A percentile compares a stretch with the other conserved stretches of the same genome.
These are phyloP conservation scores for Ajuga reptans DNA, from an alignment of 305 asterid species.

Conservation along the genomic window DNA sequence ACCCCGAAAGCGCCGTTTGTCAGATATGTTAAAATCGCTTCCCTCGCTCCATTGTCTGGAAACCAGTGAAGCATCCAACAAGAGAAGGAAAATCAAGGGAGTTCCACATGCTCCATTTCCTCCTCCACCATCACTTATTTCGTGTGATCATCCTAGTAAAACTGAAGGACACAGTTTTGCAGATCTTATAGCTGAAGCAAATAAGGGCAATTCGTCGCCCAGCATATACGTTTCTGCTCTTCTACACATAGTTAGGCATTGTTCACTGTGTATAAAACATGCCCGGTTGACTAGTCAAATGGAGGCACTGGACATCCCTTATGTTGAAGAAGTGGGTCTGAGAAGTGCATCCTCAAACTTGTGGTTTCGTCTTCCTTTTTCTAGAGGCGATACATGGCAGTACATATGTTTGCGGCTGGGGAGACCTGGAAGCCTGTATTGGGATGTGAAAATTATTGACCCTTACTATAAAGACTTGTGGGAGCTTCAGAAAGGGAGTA, in stretches of 20 bases:
- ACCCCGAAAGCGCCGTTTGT: slow-evolving; percentile 58
- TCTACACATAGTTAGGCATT: slow-evolving; percentile 88
- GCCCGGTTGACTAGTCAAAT: slow-evolving; percentile 95
- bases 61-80: slow-evolving; percentile 36
- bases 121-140: slow-evolving; percentile 35
- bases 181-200: slow-evolving; percentile 76
- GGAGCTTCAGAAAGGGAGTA: slow-evolving; percentile 95
- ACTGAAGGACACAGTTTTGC: slow-evolving; percentile 51
- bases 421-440: slow-evolving; percentile 93
- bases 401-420: slow-evolving; percentile 88
- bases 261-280: slow-evolving; percentile 91
- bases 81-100: slow-evolving; percentile 60
- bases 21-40: slow-evolving; percentile 62
- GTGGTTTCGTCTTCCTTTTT: slow-evolving; percentile 93
- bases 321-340: slow-evolving; percentile 90
- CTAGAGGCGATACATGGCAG: slow-evolving; percentile 78
- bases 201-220: slow-evolving; percentile 80
- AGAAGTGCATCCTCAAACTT: slow-evolving; percentile 84
- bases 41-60: slow-evolving; percentile 59
- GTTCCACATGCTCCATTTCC: slow-evolving; percentile 34
- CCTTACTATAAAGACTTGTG: slow-evolving; percentile 80
- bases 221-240: slow-evolving; percentile 72
- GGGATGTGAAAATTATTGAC: slow-evolving; percentile 96
- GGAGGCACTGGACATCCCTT: slow-evolving; percentile 89
- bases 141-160: slow-evolving; percentile 42